Base-by-base conservation (phyloP, 192 early-diverging fungal species). In the Coemansia sp. region DNA sequence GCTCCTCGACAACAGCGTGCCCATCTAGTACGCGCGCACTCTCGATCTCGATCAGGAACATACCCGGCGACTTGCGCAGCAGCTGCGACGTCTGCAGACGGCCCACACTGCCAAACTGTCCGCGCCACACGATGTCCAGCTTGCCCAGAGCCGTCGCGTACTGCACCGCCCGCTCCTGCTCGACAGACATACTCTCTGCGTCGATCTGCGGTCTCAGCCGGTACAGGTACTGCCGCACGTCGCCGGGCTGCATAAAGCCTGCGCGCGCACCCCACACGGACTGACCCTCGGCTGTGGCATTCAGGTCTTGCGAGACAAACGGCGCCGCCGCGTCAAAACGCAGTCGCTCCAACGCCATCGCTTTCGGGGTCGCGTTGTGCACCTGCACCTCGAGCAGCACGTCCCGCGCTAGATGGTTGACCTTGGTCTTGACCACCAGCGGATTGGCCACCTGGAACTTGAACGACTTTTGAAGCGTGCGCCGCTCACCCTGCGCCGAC, bases 391-490 rank as follows among this genome's bases (percentile, higher is more conserved):
- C 96, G 50, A 98, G 78, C 68, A 94, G 89, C 11, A 93, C 87
- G 25, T 77, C 69, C 56, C 68, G 66, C 1, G 63, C 73, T 64
- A 93, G 73, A 30, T 90, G 89, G 80, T 98, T 95, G 50, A 97
- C 89, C 64, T 96, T 97, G 10, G 96, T 98, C 76, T 96, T 97
- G 56, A 98, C 96, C 10, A 93, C 86, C 34, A 98, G 84, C 45
- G 96, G 96, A 75, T 98, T 98, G 49, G 92, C 72, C 16, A 96
- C 96, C 83, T 96, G 93, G 73, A 98, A 98, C 66, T 94, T 96
- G 87, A 93, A 98, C 68, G 94, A 94, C 69, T 94, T 94, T 52
- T 93, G 86, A 73, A 97, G 89, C 31, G 75, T 84, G 31, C 89
- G 88, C 57, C 84, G 84, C 62, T 87, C 84, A 28, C 87, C 86